Conservation (phyloP, 164 flowering plant genomes). For the Warburgia ugandensis region DNA sequence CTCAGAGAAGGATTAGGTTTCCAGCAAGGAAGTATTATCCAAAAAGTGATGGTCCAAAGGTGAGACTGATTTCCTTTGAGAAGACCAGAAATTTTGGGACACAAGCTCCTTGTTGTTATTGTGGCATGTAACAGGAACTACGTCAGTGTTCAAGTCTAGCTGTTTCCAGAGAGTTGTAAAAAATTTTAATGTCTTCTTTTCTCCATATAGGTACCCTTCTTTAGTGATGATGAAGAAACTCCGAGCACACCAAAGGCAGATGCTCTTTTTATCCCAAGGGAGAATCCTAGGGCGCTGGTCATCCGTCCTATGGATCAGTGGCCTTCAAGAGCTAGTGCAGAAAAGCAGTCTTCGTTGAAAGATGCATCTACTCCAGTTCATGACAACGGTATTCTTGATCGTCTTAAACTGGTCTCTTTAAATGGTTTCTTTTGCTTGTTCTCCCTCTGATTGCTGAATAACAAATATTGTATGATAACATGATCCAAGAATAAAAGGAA, state of each 20-base stretch:
- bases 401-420: neutral
- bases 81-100: too few relatives aligned
- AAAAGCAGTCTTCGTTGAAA: slow-evolving; percentile 37
- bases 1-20: slow-evolving; percentile 72
- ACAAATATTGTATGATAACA: too few relatives aligned
- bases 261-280: slow-evolving; percentile 91
- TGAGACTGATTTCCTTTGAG: slow-evolving; percentile 13
- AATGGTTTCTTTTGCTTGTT: too few relatives aligned
- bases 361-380: slow-evolving; percentile 28
- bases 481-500: too few relatives aligned
- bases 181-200: slow-evolving; percentile 1
- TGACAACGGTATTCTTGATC: slow-evolving; percentile 47
- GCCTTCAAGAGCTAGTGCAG: slow-evolving; percentile 38
- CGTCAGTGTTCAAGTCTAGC: neutral
- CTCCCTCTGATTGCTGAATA: too few relatives aligned
- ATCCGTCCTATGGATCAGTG: slow-evolving; percentile 72
- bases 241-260: slow-evolving; percentile 93
- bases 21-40: slow-evolving; percentile 88
- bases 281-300: slow-evolving; percentile 86
- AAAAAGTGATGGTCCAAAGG: slow-evolving; percentile 69
- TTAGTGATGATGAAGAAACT: slow-evolving; percentile 76
- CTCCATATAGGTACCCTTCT: slow-evolving; percentile 70
- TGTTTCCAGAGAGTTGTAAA: too few relatives aligned
- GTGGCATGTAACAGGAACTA: too few relatives aligned
- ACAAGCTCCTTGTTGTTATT: too few relatives aligned